phyloP scores from a whole-genome alignment of 73 alveolate genomes.

The Uronychia setigera region DNA sequence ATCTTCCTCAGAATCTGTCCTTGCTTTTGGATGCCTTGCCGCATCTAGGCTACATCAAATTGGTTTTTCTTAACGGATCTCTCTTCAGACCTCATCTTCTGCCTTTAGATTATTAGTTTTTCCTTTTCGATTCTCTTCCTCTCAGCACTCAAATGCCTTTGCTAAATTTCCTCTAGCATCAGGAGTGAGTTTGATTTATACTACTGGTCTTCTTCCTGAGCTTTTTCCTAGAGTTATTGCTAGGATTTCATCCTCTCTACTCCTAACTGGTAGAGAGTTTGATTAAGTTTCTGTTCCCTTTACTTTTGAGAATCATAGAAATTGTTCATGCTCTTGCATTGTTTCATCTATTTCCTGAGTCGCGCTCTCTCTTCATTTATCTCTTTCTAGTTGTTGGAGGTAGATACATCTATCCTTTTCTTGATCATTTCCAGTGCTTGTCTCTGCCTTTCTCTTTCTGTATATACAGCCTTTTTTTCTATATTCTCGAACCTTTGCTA shows the following conservation, averaged over 20 bases:
- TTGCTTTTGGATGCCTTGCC: neutral
- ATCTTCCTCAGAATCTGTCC: neutral
- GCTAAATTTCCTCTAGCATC: neutral
- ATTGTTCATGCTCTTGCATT: neutral
- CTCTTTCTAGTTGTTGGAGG: neutral
- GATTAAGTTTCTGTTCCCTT: neutral
- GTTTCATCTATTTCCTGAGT: neutral
- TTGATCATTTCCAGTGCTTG: neutral
- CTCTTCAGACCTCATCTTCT: neutral
- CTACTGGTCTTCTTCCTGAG: neutral
- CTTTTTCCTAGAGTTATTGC: neutral
- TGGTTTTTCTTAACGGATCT: neutral
- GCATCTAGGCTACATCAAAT: neutral
- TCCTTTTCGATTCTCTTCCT: neutral
- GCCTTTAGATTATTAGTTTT: neutral
- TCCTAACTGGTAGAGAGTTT: neutral
- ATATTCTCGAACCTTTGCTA: neutral
- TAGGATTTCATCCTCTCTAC: neutral
- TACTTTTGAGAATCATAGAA: neutral
- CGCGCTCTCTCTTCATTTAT: neutral
- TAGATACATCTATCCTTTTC: neutral
- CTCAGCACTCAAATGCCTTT: neutral
- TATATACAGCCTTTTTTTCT: neutral
- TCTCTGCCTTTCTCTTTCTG: neutral
- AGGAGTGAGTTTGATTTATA: neutral